These are phyloP conservation scores for Penstemon eatonii DNA, from an alignment of 257 asterid genomes.

Conservation along the genomic window DNA sequence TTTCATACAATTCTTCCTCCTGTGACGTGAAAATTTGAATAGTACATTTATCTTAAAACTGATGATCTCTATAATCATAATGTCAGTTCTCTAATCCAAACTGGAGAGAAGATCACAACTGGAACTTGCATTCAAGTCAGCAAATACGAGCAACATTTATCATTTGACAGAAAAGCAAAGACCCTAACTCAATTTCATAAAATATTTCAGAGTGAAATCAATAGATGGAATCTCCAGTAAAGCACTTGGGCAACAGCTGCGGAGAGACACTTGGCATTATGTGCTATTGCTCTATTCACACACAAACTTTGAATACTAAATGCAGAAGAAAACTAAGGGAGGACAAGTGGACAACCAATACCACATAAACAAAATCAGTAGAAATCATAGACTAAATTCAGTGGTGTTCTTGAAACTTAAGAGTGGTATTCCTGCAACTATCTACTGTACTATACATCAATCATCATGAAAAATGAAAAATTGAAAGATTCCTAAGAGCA, in stretches of 20 bases:
- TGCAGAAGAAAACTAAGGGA: not conserved
- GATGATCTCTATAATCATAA: not conserved
- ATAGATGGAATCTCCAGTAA: not conserved
- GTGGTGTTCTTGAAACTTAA: not conserved
- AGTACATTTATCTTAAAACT: not conserved
- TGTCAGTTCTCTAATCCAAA: constrained; percentile 1
- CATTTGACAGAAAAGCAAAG: not conserved
- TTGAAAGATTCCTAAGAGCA: not conserved
- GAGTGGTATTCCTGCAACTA: not conserved
- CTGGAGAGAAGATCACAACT: constrained; percentile 6
- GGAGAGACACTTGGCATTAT: not conserved
- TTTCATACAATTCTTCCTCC: constrained; percentile 96
- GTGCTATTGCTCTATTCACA: not conserved
- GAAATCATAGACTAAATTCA: not conserved
- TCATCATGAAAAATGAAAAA: too few relatives aligned
- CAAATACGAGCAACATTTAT: not conserved
- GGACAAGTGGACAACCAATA: constrained; percentile 9
- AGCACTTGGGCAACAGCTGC: not conserved
- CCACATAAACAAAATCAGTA: not conserved
- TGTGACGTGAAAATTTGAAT: constrained; percentile 30
- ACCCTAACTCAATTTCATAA: constrained; percentile 10
- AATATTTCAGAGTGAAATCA: not conserved
- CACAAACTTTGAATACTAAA: not conserved
- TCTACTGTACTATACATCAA: not conserved
- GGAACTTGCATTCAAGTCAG: constrained; percentile 6